Conservation (phyloP, 805 yeast genomes). For the Zygoascus biomembranicola region DNA sequence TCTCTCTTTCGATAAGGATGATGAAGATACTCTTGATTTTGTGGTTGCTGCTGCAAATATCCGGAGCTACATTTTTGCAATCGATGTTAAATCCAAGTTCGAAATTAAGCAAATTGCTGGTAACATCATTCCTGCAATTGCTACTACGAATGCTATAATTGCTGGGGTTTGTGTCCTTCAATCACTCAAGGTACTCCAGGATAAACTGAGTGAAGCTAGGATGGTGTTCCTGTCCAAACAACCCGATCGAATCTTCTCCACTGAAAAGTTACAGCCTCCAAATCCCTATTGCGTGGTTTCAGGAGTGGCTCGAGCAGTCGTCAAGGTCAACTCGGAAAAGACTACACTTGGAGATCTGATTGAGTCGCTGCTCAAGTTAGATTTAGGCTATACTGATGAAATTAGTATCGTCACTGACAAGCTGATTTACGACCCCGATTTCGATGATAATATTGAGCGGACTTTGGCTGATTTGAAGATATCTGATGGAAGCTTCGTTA, state of each 20-base stretch:
- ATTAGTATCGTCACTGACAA: constrained; percentile 51
- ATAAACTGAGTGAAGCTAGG: constrained; percentile 20
- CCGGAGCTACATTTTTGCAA: constrained; percentile 61
- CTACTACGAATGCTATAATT: constrained; percentile 93
- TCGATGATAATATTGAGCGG: constrained; percentile 62
- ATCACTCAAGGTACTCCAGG: constrained; percentile 42
- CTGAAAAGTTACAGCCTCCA: constrained; percentile 55
- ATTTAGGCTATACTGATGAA: constrained; percentile 49
- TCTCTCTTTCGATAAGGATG: constrained; percentile 80
- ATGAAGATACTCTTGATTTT: constrained; percentile 80
- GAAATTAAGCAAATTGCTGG: constrained; percentile 93
- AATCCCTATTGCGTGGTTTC: constrained; percentile 60
- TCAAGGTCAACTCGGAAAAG: constrained; percentile 19
- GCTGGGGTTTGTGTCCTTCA: constrained; percentile 81
- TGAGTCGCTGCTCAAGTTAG: constrained; percentile 34
- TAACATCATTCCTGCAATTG: constrained; percentile 95
- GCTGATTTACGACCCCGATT: constrained; percentile 76
- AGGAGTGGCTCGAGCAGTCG: constrained; percentile 25
- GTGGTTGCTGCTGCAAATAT: constrained; percentile 81
- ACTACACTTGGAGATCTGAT: constrained; percentile 46
- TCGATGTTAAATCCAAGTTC: constrained; percentile 66
- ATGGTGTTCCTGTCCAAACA: constrained; percentile 45
- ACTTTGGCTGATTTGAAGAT: constrained; percentile 48
- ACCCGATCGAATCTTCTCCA: constrained; percentile 57
- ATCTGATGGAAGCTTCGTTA: constrained; percentile 50